phyloP scores from a whole-genome alignment of 768 basidiomycete species.

The Leccinum longicurvipes region DNA sequence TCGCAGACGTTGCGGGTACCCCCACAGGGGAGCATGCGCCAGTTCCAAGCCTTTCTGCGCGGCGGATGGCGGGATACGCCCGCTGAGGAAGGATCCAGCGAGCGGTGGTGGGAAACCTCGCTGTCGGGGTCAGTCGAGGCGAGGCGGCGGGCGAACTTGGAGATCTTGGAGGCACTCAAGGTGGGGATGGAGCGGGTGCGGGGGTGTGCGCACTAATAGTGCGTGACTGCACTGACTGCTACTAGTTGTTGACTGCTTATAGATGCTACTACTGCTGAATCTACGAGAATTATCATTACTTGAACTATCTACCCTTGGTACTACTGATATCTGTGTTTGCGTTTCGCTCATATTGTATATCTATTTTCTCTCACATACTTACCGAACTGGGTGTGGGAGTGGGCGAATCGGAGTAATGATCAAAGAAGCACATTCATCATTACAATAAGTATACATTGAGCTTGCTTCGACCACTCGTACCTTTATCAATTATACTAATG shows the following conservation, averaged over 20 bases:
- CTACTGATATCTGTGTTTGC: too few relatives aligned
- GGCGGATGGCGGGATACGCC: constrained; percentile 64
- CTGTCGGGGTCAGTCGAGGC: constrained; percentile 48
- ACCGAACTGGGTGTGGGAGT: too few relatives aligned
- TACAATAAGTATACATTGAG: too few relatives aligned
- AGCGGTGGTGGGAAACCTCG: constrained; percentile 70
- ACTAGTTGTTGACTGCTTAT: not conserved
- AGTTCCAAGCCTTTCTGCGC: constrained; percentile 41
- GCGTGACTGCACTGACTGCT: not conserved
- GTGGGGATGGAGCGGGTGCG: constrained; percentile 21
- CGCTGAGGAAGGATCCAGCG: constrained; percentile 32
- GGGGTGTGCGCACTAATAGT: constrained; percentile 5
- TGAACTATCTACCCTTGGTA: not conserved
- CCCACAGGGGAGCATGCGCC: constrained; percentile 18
- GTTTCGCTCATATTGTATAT: not conserved
- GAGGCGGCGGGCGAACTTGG: constrained; percentile 26
- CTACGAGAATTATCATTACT: not conserved
- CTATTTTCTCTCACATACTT: too few relatives aligned
- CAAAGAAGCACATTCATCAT: too few relatives aligned
- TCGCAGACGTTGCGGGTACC: constrained; percentile 21
- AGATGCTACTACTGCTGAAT: not conserved
- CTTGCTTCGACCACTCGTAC: too few relatives aligned
- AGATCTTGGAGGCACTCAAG: constrained; percentile 20
- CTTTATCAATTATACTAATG: too few relatives aligned
- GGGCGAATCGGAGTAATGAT: too few relatives aligned